phyloP scores from a whole-genome alignment of 441 rosid species.

The Croton laevigatus region DNA sequence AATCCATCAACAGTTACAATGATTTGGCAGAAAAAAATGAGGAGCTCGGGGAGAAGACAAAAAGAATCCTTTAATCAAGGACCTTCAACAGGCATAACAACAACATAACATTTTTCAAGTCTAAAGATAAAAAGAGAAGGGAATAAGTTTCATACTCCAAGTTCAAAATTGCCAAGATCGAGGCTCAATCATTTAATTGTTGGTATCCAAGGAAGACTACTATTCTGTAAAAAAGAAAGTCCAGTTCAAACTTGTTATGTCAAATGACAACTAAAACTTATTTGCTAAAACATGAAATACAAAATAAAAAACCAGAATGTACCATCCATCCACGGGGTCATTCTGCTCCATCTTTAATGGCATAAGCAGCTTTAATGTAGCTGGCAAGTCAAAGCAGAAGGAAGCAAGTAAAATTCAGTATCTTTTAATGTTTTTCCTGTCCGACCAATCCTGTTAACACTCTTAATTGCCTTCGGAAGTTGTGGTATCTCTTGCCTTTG shows the following conservation, averaged over 20 bases:
- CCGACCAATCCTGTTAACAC: too few relatives aligned
- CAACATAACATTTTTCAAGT: background rate
- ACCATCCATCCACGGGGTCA: conserved; percentile 97
- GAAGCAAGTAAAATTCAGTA: too few relatives aligned
- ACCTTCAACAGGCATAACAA: background rate
- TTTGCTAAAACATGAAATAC: conserved; percentile 3
- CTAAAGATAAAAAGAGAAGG: conserved; percentile 13
- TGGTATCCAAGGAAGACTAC: conserved; percentile 80
- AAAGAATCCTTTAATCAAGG: background rate
- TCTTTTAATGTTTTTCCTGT: too few relatives aligned
- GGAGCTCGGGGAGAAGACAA: background rate
- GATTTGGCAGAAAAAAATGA: background rate
- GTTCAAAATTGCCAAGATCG: conserved; percentile 54
- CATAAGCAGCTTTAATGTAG: conserved; percentile 92
- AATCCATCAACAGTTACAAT: background rate
- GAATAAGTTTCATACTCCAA: conserved; percentile 53
- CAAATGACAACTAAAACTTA: background rate
- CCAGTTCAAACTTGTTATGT: conserved; percentile 16
- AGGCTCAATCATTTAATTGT: conserved; percentile 71
- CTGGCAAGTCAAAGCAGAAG: too few relatives aligned
- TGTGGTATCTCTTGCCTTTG: too few relatives aligned
- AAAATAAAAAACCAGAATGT: conserved; percentile 21
- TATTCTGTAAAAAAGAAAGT: conserved; percentile 54
- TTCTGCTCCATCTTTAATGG: conserved; percentile 88
- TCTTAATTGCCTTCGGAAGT: too few relatives aligned